Evolutionary conservation across 805 yeast species (phyloP).

Genomic region (Komagataella kurtzmanii): DNA sequence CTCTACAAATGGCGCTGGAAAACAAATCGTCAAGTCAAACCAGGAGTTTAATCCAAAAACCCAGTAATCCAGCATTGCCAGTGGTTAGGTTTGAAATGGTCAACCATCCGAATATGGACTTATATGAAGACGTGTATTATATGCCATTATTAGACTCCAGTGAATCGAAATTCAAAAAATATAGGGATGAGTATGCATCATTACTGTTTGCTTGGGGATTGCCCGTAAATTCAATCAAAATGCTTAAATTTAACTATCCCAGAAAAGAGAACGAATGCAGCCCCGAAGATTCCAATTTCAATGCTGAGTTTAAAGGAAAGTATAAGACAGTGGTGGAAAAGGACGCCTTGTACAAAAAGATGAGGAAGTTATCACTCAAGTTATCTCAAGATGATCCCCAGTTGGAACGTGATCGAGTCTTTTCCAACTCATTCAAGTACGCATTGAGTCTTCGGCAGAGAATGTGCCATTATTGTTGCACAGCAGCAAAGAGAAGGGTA

Average conservation of each 20-base stretch:
- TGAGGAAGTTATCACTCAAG: not conserved
- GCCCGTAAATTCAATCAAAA: conserved; percentile 65
- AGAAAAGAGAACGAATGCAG: conserved; percentile 8
- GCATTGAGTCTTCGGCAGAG: conserved; percentile 9
- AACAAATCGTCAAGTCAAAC: not conserved
- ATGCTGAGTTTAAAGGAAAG: conserved; percentile 21
- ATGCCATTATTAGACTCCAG: conserved; percentile 26
- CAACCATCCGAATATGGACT: conserved; percentile 28
- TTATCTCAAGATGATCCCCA: not conserved
- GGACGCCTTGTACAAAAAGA: conserved; percentile 1
- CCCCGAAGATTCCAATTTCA: conserved; percentile 9
- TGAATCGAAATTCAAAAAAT: conserved; percentile 20
- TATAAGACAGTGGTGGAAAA: conserved; percentile 14
- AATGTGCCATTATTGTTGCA: conserved; percentile 55
- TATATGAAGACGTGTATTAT: conserved; percentile 27
- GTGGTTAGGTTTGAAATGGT: conserved; percentile 31
- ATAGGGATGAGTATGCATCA: conserved; percentile 63
- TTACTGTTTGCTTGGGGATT: conserved; percentile 75
- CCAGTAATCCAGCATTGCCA: conserved; percentile 6
- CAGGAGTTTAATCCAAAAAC: not conserved
- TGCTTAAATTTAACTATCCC: conserved; percentile 50
- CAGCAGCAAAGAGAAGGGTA: conserved; percentile 43
- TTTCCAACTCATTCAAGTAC: not conserved
- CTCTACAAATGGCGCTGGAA: not conserved
- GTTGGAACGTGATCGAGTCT: not conserved